Base-by-base conservation (phyloP, 2,329 filamentous ascomycete genomes). In the Aspergillus latus region DNA sequence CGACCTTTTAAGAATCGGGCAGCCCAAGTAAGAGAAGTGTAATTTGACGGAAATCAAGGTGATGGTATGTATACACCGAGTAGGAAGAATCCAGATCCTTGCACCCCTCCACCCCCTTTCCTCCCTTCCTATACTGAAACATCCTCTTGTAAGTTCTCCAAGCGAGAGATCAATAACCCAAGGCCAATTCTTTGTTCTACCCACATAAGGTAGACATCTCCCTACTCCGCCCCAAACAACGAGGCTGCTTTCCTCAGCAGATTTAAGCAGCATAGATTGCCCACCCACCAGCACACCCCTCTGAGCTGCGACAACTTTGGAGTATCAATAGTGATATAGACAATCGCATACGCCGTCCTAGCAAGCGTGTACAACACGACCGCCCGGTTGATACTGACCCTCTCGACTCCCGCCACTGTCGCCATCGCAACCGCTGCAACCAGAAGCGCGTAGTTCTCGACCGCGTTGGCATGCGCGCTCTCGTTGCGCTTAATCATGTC, bases 401-500 rank as follows among this genome's bases (percentile, higher is more conserved):
- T 54, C 0, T 72, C 63, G 21, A 82, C 71, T 4, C 74, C 73
- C 0, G 76, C 69, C 11, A 75, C 57, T 2, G 73, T 70, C 0
- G 76, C 76, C 47, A 76, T 72, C 2, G 75, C 45, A 56, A 80
- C 66, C 3, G 72, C 72, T 0, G 56, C 63, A 5, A 64, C 64
- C 0, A 66, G 42, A 76, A 79, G 44, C 3, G 63, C 26, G 29
- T 61, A 67, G 30, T 66, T 66, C 51, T 66, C 64, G 1, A 80
- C 72, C 0, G 76, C 72, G 53, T 81, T 82, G 10, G 76, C 75
- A 58, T 78, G 75, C n/a, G 77, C 78, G 4, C 70, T 62, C 56
- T 80, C 76, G 58, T 74, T 72, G 30, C 79, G 74, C 49, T 71
- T 72, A n/a, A 81, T 62, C 67, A 73, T 76, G 3, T 74, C 66